phyloP scores from a whole-genome alignment of 345 rosid genomes.

The Heritiera fomes region DNA sequence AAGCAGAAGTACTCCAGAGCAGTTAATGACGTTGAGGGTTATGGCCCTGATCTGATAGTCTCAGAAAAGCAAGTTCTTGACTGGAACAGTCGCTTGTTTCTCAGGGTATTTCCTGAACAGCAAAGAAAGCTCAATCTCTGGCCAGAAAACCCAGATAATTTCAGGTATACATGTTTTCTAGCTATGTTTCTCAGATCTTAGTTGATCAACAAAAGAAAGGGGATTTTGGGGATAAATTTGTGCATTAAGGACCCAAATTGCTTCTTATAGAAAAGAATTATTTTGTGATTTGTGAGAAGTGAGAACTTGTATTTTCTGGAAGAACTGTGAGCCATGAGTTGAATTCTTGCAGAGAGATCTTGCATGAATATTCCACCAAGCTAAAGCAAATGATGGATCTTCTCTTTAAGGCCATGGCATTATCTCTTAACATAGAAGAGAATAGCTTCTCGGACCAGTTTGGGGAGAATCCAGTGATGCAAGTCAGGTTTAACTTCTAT shows the following conservation, averaged over 20 bases:
- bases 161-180: conserved; percentile 29
- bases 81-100: conserved; percentile 48
- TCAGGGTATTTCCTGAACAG: conserved; percentile 43
- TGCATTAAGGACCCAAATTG: no score
- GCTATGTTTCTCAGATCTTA: background rate
- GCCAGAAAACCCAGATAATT: conserved; percentile 48
- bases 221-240: background rate
- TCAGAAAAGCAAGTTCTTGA: conserved; percentile 45
- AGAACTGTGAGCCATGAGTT: background rate
- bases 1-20: conserved; percentile 40
- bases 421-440: conserved; percentile 42
- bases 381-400: conserved; percentile 29
- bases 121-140: conserved; percentile 43
- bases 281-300: background rate
- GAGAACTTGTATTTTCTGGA: background rate
- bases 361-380: conserved; percentile 38
- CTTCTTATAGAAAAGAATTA: no score
- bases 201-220: background rate
- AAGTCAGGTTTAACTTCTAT: conserved; percentile 54
- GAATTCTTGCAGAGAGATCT: conserved; percentile 30
- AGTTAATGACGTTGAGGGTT: conserved; percentile 43
- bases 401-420: conserved; percentile 49
- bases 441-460: conserved; percentile 41
- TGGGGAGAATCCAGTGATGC: conserved; percentile 37
- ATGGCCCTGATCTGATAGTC: conserved; percentile 46